A percentile compares a stretch with the other conserved stretches of the same genome.
Evolutionary conservation across 768 basidiomycete genomes (phyloP).

Genomic region (Amylocystis lapponica): DNA sequence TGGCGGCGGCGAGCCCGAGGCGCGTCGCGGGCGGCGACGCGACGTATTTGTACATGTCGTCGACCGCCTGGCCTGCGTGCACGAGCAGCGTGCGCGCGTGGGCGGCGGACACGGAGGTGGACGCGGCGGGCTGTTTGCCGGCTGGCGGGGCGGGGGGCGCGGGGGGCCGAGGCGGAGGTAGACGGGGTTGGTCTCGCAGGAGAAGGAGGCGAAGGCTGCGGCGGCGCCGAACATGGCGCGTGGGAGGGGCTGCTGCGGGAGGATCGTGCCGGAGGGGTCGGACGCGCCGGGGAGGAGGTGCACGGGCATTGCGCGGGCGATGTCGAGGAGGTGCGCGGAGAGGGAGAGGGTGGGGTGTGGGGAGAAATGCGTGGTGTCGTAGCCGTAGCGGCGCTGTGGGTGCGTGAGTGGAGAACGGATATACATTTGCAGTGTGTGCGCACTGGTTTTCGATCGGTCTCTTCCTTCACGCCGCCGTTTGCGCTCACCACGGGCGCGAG

Average conservation of each 20-base stretch:
- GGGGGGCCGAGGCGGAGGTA: conserved; percentile 62
- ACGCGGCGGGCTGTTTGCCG: conserved; percentile 9
- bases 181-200: conserved; percentile 83
- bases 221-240: conserved; percentile 79
- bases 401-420: conserved; percentile 1
- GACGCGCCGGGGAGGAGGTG: conserved; percentile 84
- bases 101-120: conserved; percentile 5
- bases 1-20: conserved; percentile 67
- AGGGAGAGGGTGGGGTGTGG: conserved; percentile 70
- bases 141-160: conserved; percentile 30
- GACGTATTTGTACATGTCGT: conserved; percentile 95
- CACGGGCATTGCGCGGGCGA: conserved; percentile 73
- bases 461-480: conserved; percentile 19
- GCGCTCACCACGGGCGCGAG: conserved; percentile 46
- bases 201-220: conserved; percentile 57
- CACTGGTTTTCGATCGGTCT: conserved; percentile 51
- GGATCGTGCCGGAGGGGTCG: conserved; percentile 83
- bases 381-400: conserved; percentile 56
- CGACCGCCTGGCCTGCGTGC: conserved; percentile 89
- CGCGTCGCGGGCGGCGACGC: conserved; percentile 65
- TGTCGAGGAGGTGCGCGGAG: conserved; percentile 65
- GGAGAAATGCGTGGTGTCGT: conserved; percentile 63
- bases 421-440: conserved; percentile 18
- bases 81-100: conserved; percentile 59
- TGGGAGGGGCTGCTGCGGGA: conserved; percentile 93